phyloP scores from a whole-genome alignment of 1,139 yeast genomes.

The Zygoascus sp. region DNA sequence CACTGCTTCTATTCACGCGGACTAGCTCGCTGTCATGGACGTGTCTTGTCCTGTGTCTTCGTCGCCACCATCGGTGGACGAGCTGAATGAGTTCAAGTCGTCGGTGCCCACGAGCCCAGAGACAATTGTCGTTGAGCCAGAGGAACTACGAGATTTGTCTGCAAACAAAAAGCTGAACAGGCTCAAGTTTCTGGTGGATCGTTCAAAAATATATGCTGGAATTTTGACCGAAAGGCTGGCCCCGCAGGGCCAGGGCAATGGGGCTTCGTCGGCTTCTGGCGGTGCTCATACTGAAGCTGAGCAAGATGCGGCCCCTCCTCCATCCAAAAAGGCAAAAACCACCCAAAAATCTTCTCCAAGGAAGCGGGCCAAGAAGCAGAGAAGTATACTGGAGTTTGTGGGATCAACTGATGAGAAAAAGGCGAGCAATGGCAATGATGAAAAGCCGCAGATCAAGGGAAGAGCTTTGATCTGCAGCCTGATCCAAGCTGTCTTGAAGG shows the following conservation, averaged over 20 bases:
- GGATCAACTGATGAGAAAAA: background rate
- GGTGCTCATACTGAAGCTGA: background rate
- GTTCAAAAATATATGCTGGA: constrained; percentile 77
- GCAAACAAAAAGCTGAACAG: constrained; percentile 50
- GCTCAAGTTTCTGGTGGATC: constrained; percentile 67
- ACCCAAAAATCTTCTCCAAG: background rate
- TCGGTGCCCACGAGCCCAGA: constrained; percentile 8
- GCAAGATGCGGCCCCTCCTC: constrained; percentile 12
- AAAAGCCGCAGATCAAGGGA: constrained; percentile 3
- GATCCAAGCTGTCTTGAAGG: constrained; percentile 46
- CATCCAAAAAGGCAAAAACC: constrained; percentile 17
- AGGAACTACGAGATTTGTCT: constrained; percentile 20
- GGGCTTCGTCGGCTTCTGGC: too few species aligned
- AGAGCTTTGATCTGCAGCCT: constrained; percentile 4
- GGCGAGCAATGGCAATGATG: background rate
- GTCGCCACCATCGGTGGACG: constrained; percentile 4
- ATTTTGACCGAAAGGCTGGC: constrained; percentile 71
- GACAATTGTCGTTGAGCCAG: constrained; percentile 5
- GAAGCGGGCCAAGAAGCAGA: constrained; percentile 13
- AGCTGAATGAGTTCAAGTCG: background rate
- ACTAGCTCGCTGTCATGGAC: background rate
- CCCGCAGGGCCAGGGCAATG: constrained; percentile 9
- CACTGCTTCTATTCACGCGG: too few species aligned
- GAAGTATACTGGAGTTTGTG: constrained; percentile 8
- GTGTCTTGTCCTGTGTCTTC: background rate